Conservation (phyloP, 2,329 filamentous ascomycete genomes). For the Fusarium transvaalense region DNA sequence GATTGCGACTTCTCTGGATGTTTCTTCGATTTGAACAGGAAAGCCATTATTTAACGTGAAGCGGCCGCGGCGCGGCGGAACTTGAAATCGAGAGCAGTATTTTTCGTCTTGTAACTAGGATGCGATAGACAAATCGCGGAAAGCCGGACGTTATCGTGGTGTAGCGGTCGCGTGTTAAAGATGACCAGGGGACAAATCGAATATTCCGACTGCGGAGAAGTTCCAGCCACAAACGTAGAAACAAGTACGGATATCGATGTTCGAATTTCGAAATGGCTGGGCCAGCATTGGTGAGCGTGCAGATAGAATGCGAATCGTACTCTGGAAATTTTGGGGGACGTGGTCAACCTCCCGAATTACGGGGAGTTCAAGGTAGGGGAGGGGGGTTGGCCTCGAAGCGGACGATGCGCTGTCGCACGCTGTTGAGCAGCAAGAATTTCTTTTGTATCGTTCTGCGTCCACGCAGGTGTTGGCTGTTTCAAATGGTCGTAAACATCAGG, state of each 20-base stretch:
- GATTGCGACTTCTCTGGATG: conserved; percentile 71
- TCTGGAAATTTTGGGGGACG: conserved; percentile 43
- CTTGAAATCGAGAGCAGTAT: conserved; percentile 36
- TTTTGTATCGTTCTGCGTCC: conserved; percentile 38
- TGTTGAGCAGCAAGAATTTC: conserved; percentile 33
- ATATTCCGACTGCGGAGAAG: conserved; percentile 35
- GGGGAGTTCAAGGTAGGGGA: conserved; percentile 24
- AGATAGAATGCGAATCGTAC: conserved; percentile 47
- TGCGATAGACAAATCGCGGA: conserved; percentile 21
- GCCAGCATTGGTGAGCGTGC: conserved; percentile 54
- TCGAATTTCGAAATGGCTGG: conserved; percentile 61
- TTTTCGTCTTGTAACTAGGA: conserved; percentile 18
- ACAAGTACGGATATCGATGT: conserved; percentile 48
- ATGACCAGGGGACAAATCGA: conserved; percentile 30
- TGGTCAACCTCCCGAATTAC: conserved; percentile 55
- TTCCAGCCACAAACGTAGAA: conserved; percentile 49
- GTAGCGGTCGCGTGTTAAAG: conserved; percentile 42
- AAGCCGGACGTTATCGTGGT: conserved; percentile 9
- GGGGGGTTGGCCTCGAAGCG: conserved; percentile 43
- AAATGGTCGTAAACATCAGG: conserved; percentile 17
- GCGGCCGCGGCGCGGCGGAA: conserved; percentile 55
- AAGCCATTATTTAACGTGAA: conserved; percentile 73
- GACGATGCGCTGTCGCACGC: conserved; percentile 41
- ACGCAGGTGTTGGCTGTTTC: conserved; percentile 22
- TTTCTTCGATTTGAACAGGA: conserved; percentile 87